phyloP scores from a whole-genome alignment of 192 early-diverging fungal species.

The Oehlia diaphana region DNA sequence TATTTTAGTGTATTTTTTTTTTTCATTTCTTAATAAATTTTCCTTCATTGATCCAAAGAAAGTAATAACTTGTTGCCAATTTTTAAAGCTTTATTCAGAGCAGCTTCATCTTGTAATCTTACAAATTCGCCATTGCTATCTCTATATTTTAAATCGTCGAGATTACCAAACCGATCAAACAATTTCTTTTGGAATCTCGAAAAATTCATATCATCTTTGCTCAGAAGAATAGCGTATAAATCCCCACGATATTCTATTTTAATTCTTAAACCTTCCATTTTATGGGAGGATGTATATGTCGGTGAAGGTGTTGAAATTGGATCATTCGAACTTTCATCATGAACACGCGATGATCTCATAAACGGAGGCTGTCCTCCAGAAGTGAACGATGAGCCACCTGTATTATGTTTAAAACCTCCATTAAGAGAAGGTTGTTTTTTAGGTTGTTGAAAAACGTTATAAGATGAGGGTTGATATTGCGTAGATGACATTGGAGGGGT shows the following conservation, averaged over 20 bases:
- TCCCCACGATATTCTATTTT: slow-evolving; percentile 72
- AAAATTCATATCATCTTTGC: slow-evolving; percentile 52
- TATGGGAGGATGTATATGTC: background rate
- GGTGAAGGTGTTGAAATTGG: background rate
- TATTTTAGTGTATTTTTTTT: background rate
- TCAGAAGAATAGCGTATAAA: slow-evolving; percentile 72
- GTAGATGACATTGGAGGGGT: slow-evolving; percentile 19
- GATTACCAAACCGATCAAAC: slow-evolving; percentile 50
- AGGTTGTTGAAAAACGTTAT: slow-evolving; percentile 18
- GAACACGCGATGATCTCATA: slow-evolving; percentile 36
- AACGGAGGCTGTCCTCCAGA: slow-evolving; percentile 24
- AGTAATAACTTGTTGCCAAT: slow-evolving; percentile 1
- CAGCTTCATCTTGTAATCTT: background rate
- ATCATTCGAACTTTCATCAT: slow-evolving; percentile 25
- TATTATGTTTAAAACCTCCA: slow-evolving; percentile 26
- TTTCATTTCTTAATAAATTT: background rate
- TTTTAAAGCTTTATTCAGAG: slow-evolving; percentile 6
- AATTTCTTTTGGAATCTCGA: slow-evolving; percentile 59
- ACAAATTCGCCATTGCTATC: slow-evolving; percentile 34
- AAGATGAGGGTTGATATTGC: background rate
- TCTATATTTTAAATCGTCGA: slow-evolving; percentile 43
- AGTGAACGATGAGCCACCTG: slow-evolving; percentile 26
- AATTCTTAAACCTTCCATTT: slow-evolving; percentile 57
- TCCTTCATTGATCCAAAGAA: background rate
- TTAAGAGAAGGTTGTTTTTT: slow-evolving; percentile 17